Conservation (phyloP, 1,139 yeast genomes). For the Zygoascus meyerae region DNA sequence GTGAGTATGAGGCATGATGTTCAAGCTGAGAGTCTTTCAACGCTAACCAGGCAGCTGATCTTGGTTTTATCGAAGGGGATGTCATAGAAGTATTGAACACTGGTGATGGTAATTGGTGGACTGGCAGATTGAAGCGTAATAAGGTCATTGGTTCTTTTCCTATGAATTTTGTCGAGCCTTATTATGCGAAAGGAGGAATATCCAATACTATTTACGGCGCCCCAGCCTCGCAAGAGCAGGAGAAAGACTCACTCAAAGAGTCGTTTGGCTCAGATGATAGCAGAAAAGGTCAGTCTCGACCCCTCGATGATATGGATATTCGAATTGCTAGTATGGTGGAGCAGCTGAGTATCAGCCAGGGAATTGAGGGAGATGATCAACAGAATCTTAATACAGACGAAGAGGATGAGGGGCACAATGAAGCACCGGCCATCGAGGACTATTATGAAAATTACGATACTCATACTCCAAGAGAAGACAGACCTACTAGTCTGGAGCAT, state of each 20-base stretch:
- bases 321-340: conserved; percentile 9
- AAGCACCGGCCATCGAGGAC: neutral
- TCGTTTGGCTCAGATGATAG: too few relatives aligned
- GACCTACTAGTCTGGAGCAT: neutral
- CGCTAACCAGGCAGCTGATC: conserved; percentile 47
- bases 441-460: conserved; percentile 6
- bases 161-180: conserved; percentile 68
- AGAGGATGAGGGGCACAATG: neutral
- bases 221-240: neutral
- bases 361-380: neutral
- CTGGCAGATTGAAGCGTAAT: conserved; percentile 73
- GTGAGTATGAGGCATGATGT: conserved; percentile 21
- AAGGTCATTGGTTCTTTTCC: conserved; percentile 84
- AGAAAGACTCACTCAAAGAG: neutral
- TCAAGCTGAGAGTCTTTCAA: neutral
- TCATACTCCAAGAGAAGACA: conserved; percentile 1
- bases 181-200: conserved; percentile 25
- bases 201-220: neutral
- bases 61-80: conserved; percentile 93
- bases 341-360: conserved; percentile 7
- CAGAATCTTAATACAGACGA: neutral
- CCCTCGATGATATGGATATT: conserved; percentile 2
- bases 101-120: conserved; percentile 92
- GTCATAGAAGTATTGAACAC: conserved; percentile 72
- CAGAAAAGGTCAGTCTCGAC: neutral